Percentiles rank a stretch among this genome's conserved stretches.
Conservation (phyloP, 768 basidiomycete genomes). For the Tubosaeta sp. region DNA sequence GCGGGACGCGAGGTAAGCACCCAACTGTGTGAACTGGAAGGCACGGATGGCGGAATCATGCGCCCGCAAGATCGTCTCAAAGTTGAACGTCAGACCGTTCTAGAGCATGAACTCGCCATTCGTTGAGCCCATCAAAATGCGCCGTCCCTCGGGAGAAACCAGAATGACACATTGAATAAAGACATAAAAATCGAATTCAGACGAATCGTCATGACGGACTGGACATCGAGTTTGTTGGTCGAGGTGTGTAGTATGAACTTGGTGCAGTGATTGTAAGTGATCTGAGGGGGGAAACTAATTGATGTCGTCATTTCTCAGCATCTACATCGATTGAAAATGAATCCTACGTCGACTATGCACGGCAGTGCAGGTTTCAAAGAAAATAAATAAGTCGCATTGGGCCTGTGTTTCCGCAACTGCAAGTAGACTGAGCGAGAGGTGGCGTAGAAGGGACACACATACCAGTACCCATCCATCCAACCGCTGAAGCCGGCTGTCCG, state of each 20-base stretch:
- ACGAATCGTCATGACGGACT: conserved; percentile 85
- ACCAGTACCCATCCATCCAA: conserved; percentile 79
- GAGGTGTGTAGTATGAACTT: conserved; percentile 98
- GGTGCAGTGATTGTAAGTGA: conserved; percentile 87
- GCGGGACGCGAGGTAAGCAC: conserved; percentile 87
- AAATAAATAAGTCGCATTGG: conserved; percentile 70
- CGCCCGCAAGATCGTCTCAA: conserved; percentile 98
- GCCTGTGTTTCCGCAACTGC: conserved; percentile 73
- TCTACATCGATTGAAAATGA: conserved; percentile 15
- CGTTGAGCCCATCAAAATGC: conserved; percentile 91
- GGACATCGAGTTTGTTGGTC: conserved; percentile 98
- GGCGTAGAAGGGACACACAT: conserved; percentile 23
- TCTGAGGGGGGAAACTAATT: conserved; percentile 85
- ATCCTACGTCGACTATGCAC: conserved; percentile 81
- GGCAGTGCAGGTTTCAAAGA: conserved; percentile 81
- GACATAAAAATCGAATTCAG: not conserved
- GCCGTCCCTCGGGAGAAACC: conserved; percentile 73
- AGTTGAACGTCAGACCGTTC: conserved; percentile 99
- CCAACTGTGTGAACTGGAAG: conserved; percentile 86
- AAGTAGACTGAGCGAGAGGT: not conserved
- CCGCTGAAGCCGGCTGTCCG: conserved; percentile 96
- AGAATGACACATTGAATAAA: not conserved
- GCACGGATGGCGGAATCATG: conserved; percentile 94
- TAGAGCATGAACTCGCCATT: conserved; percentile 98
- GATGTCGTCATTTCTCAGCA: conserved; percentile 24